phyloP scores from a whole-genome alignment of 495 filamentous ascomycete species.

The Trichoderma gamsii region DNA sequence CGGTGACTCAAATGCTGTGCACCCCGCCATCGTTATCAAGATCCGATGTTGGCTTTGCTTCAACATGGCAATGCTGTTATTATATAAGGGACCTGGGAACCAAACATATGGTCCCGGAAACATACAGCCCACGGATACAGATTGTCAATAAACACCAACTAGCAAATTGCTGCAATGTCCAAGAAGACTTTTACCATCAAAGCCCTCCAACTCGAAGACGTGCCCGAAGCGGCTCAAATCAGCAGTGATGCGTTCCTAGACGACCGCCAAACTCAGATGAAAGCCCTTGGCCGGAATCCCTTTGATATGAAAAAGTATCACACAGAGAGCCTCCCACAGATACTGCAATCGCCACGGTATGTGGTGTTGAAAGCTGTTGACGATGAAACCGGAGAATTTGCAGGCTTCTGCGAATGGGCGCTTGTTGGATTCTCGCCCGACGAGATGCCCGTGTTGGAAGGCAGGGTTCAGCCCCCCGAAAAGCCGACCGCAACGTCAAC shows the following conservation, averaged over 20 bases:
- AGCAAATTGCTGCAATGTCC: not conserved
- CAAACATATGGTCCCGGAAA: not conserved
- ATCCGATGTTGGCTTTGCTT: not conserved
- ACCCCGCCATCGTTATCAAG: conserved; percentile 3
- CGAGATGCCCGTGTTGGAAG: not conserved
- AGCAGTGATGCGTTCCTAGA: conserved; percentile 16
- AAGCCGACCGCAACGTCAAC: not conserved
- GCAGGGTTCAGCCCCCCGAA: conserved; percentile 5
- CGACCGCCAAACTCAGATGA: conserved; percentile 20
- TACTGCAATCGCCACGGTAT: not conserved
- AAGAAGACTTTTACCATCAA: conserved; percentile 14
- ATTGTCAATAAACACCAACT: not conserved
- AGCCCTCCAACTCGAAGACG: conserved; percentile 14
- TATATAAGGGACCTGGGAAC: not conserved
- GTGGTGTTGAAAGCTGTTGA: conserved; percentile 13
- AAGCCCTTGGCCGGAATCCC: conserved; percentile 16
- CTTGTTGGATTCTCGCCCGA: conserved; percentile 1
- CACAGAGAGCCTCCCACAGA: not conserved
- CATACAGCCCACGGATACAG: not conserved
- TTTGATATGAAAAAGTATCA: conserved; percentile 16
- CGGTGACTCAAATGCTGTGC: not conserved
- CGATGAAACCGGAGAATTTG: conserved; percentile 3
- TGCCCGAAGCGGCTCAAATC: conserved; percentile 19
- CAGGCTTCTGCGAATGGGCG: conserved; percentile 14
- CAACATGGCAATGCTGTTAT: too few species aligned